Evolutionary conservation across 176 grass and related monocot genomes (phyloP), one percentile per base, ranked within the genome.

Genomic region (Oryza longistaminata): DNA sequence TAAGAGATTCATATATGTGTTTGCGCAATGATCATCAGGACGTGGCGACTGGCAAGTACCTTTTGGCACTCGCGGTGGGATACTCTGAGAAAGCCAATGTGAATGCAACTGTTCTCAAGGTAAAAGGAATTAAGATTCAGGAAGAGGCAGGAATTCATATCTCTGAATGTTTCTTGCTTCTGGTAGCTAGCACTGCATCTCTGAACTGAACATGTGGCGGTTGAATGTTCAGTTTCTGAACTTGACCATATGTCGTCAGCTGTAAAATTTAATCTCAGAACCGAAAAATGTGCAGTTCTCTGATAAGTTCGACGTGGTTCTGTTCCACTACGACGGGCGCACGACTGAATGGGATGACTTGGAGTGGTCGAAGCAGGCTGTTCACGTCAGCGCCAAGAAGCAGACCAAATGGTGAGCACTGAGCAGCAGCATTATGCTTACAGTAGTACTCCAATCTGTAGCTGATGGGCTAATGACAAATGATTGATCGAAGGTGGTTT

Each of bases 271-370:
- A 43, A 43, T 43, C 42, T 43, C 42, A 9, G 9, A 43, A 43
- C 0, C 2, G 42, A 43, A 43, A 1, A 43, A 43, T 43, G 9
- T 60, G 8, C 49, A 88, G 87, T 89, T 89, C 9, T 49, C 70
- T 0, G 19, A 35, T 0, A 44, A 81, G 21, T 90, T 87, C 3
- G 80, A 86, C 2, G 3, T 90, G 1, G 22, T 90, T 35, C 6
- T 91, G 16, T 91, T 91, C 61, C 89, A 87, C 80, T 91, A 91
- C 6, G 85, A 90, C 14, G 84, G 84, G 0, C 44, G 2, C 27
- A 90, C 60, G 7, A 64, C 49, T 0, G 88, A 90, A 72, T 90
- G 88, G 88, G 72, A 22, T 1, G 76, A 83, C 16, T 74, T 90
- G 43, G 46, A 87, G 67, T 90, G 88, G 88, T 90, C 88, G 4